phyloP scores from a whole-genome alignment of 1,284 basidiomycete genomes.

The Taiwanofungus camphoratus region DNA sequence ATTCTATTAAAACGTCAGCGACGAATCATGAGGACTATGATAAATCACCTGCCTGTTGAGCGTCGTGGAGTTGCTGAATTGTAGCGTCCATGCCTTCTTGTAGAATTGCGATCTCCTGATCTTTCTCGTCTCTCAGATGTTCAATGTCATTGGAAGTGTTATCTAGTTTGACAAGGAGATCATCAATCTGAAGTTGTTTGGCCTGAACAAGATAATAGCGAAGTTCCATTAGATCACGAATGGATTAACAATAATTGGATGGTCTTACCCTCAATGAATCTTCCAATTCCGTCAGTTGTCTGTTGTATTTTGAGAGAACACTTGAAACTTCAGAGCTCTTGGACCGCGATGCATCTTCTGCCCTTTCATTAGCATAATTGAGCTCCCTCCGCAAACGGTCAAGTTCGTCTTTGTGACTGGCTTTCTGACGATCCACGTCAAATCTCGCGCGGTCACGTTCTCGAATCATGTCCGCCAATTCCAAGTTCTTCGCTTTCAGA shows the following conservation, averaged over 20 bases:
- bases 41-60: slow-evolving; percentile 62
- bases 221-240: not conserved
- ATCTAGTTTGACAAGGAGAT: slow-evolving; percentile 78
- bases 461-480: slow-evolving; percentile 98
- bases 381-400: slow-evolving; percentile 93
- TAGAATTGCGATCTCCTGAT: slow-evolving; percentile 92
- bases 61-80: slow-evolving; percentile 84
- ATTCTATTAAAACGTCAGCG: slow-evolving; percentile 39
- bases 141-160: slow-evolving; percentile 73
- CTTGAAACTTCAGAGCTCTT: slow-evolving; percentile 91
- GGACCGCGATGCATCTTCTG: slow-evolving; percentile 87
- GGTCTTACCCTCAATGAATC: slow-evolving; percentile 79
- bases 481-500: slow-evolving; percentile 96
- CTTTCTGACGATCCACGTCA: slow-evolving; percentile 94
- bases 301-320: slow-evolving; percentile 91
- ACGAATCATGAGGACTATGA: not conserved
- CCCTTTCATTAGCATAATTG: slow-evolving; percentile 96
- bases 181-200: slow-evolving; percentile 94
- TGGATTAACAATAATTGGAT: not conserved
- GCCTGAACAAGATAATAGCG: slow-evolving; percentile 40
- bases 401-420: slow-evolving; percentile 92
- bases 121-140: slow-evolving; percentile 88
- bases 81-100: slow-evolving; percentile 97
- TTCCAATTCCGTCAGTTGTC: slow-evolving; percentile 93
- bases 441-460: slow-evolving; percentile 96